Conservation (phyloP, 192 early-diverging fungal genomes). For the Coemansia sp. region DNA sequence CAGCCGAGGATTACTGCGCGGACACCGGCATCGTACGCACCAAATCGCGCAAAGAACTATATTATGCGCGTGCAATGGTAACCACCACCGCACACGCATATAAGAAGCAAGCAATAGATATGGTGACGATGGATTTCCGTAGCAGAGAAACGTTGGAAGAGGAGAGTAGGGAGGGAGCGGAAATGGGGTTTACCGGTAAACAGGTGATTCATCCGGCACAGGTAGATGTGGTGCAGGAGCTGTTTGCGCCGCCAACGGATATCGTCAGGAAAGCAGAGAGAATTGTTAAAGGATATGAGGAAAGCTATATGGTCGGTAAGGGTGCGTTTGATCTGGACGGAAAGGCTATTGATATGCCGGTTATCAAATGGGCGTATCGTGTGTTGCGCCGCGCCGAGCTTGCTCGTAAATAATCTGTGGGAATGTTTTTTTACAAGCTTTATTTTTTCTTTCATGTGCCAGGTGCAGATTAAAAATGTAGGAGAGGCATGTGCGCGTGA, state of each 20-base stretch:
- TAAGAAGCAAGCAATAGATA: slow-evolving; percentile 89
- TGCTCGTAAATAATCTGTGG: slow-evolving; percentile 16
- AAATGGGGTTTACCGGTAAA: slow-evolving; percentile 95
- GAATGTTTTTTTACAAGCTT: background rate
- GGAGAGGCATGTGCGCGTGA: no score
- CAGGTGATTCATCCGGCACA: slow-evolving; percentile 94
- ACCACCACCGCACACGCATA: slow-evolving; percentile 80
- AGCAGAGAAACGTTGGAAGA: slow-evolving; percentile 65
- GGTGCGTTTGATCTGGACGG: slow-evolving; percentile 93
- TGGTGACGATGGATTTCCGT: slow-evolving; percentile 90
- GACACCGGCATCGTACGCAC: slow-evolving; percentile 84
- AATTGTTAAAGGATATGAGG: slow-evolving; percentile 71
- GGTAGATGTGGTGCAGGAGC: slow-evolving; percentile 76
- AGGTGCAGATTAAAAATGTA: no score
- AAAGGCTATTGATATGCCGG: slow-evolving; percentile 89
- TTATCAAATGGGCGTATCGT: slow-evolving; percentile 87
- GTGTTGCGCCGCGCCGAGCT: slow-evolving; percentile 65
- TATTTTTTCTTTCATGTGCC: background rate
- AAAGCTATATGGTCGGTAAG: slow-evolving; percentile 66
- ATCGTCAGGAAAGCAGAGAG: slow-evolving; percentile 65
- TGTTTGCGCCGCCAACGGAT: slow-evolving; percentile 71
- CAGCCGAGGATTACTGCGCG: slow-evolving; percentile 95
- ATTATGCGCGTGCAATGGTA: slow-evolving; percentile 77
- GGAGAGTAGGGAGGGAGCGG: slow-evolving; percentile 81
- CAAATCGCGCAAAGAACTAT: slow-evolving; percentile 67